Evolutionary conservation across 305 asterid genomes (phyloP).

Genomic region (Salvia sclarea): DNA sequence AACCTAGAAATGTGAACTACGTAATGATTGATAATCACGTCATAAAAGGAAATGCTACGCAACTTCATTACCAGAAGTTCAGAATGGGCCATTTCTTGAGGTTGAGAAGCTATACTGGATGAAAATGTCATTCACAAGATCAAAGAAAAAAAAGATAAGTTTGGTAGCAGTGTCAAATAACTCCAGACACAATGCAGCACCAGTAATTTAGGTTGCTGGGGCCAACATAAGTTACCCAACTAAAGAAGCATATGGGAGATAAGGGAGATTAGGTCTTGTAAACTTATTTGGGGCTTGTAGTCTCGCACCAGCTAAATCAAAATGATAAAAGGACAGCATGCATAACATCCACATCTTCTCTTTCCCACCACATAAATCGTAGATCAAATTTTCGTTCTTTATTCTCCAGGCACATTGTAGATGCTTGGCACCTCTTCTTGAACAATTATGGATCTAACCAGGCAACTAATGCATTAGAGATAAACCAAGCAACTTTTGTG

Average conservation of each 20-base stretch:
- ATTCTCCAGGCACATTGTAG: background rate
- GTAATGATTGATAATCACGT: background rate
- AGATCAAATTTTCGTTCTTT: background rate
- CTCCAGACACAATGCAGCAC: background rate
- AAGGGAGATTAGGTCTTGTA: background rate
- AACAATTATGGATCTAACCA: conserved; percentile 7
- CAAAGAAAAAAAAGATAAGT: background rate
- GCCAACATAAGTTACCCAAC: background rate
- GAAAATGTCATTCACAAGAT: background rate
- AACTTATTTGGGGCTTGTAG: background rate
- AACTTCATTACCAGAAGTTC: conserved; percentile 1
- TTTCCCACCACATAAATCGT: background rate
- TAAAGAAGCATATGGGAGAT: background rate
- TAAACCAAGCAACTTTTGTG: background rate
- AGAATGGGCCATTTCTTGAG: background rate
- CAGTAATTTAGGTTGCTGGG: background rate
- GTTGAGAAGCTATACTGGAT: background rate
- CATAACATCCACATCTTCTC: background rate
- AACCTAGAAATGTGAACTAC: background rate
- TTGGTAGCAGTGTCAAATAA: conserved; percentile 12
- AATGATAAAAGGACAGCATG: conserved; percentile 1
- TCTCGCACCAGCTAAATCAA: background rate
- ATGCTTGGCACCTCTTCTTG: background rate
- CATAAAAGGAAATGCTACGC: background rate
- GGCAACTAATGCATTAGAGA: background rate